A percentile compares a stretch with the other conserved stretches of the same genome.
Conservation (phyloP, 1,139 yeast species). For the Meyerozyma smithsonii region DNA sequence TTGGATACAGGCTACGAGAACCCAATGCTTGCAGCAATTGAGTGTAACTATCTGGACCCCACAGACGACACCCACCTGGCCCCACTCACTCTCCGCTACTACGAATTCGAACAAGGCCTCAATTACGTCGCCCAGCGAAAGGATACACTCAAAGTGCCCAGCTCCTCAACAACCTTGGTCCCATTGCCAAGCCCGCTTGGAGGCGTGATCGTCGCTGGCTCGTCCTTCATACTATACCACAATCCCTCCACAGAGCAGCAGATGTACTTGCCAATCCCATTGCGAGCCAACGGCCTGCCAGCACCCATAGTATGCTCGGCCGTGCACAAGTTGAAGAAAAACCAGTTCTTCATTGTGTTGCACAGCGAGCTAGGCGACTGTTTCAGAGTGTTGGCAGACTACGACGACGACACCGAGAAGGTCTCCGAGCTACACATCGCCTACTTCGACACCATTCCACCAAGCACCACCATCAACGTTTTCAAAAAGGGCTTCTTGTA, state of each 20-base stretch:
- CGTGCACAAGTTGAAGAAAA: slow-evolving; percentile 57
- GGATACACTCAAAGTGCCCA: slow-evolving; percentile 34
- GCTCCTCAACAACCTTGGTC: slow-evolving; percentile 25
- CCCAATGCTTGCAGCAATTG: slow-evolving; percentile 80
- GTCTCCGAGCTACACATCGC: slow-evolving; percentile 32
- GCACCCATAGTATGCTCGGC: slow-evolving; percentile 58
- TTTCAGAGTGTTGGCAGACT: slow-evolving; percentile 58
- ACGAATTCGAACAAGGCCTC: slow-evolving; percentile 82
- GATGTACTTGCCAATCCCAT: slow-evolving; percentile 28
- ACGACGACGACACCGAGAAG: slow-evolving; percentile 30
- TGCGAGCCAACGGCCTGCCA: slow-evolving; percentile 4
- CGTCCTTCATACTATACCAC: slow-evolving; percentile 25
- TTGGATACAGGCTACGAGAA: slow-evolving; percentile 76
- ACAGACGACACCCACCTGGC: slow-evolving; percentile 16
- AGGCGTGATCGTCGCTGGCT: slow-evolving; percentile 36
- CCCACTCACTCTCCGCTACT: slow-evolving; percentile 45
- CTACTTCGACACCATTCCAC: slow-evolving; percentile 75
- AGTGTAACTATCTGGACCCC: slow-evolving; percentile 44
- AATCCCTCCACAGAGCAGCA: slow-evolving; percentile 9
- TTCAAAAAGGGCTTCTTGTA: slow-evolving; percentile 74
- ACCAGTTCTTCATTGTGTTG: slow-evolving; percentile 61
- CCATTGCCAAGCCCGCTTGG: slow-evolving; percentile 33
- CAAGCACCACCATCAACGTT: slow-evolving; percentile 50
- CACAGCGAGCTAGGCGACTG: slow-evolving; percentile 75
- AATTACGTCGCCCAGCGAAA: slow-evolving; percentile 60